Evolutionary conservation across 768 basidiomycete species (phyloP), one percentile per base, ranked within the genome.

Genomic region (Boletus insuetus): DNA sequence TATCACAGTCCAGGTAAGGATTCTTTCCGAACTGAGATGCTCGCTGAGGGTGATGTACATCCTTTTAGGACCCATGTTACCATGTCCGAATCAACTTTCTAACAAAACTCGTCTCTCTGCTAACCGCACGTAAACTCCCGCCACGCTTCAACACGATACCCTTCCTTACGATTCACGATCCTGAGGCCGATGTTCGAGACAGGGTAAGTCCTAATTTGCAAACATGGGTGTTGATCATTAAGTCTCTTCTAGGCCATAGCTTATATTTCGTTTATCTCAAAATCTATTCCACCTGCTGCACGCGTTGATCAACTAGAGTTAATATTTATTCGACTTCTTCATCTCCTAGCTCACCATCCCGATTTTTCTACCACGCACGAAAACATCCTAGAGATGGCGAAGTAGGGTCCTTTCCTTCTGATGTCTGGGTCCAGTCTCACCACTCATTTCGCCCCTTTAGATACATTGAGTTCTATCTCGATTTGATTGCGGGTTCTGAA

Each of bases 261-360:
- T 12, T 89, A 86, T 67, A 73, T 89, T 44, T 58, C 63, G n/a
- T 73, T 71, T 54, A 73, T 78, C n/a, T 72, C 80, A 48, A 75
- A 70, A 51, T 79, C 75, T 53, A 66, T 84, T 64, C 64, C 75
- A 17, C 57, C 65, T 84, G 87, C 74, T 14, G 63, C 82, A 29
- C 78, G 81, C 42, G 73, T 91, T 16, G 79, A 85, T n/a, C 73
- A 82, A 48, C 79, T 95, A 52, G 96, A 98, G 68, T 73, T 87
- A 52, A 82, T 87, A 2, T 90, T 98, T 62, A 82, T 95, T 41
- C 87, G 96, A 13, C 73, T 98, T 5, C 78, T 98, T 11, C 90
- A 94, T 65, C 71, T 94, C 1, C 77, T 98, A 6, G 92, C 94
- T 0, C 95, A 97, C 66, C 97, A 99, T 68, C 96, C 96, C 5